Evolutionary conservation across 139 green algal genomes (phyloP).

Genomic region (Tetraselmis striata): DNA sequence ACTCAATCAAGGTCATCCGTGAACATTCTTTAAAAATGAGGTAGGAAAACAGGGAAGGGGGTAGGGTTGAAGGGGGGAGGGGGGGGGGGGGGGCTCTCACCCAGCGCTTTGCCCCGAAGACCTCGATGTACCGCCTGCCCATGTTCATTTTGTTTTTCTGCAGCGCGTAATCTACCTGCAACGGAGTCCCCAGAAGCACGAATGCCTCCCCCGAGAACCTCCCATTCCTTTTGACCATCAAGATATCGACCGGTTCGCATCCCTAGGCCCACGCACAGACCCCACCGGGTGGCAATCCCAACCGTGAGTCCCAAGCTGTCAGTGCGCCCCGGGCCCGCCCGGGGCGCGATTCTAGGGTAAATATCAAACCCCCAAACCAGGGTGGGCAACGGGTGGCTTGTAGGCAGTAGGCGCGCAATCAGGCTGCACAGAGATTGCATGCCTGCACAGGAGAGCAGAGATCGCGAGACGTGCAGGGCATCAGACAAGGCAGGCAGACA

Average conservation of each 20-base stretch:
- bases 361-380: neutral
- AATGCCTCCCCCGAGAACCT: conserved; percentile 68
- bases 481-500: too few species aligned
- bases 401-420: conserved; percentile 1
- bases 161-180: conserved; percentile 59
- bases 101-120: conserved; percentile 66
- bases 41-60: conserved; percentile 1
- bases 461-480: too few species aligned
- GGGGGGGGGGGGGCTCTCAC: conserved; percentile 36
- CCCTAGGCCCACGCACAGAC: conserved; percentile 38
- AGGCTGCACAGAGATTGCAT: neutral
- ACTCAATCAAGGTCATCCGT: too few species aligned
- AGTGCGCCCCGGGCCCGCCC: neutral
- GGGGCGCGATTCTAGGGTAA: neutral
- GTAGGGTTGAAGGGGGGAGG: too few species aligned
- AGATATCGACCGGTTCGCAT: conserved; percentile 62
- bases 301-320: neutral
- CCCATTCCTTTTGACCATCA: conserved; percentile 57
- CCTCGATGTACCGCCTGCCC: conserved; percentile 73
- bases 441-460: neutral
- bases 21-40: too few species aligned
- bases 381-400: neutral
- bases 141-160: conserved; percentile 70
- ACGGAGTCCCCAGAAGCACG: conserved; percentile 50
- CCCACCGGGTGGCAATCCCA: conserved; percentile 4